Base-by-base conservation (phyloP, 2,329 filamentous ascomycete species). In the Plectosphaerella sp. region DNA sequence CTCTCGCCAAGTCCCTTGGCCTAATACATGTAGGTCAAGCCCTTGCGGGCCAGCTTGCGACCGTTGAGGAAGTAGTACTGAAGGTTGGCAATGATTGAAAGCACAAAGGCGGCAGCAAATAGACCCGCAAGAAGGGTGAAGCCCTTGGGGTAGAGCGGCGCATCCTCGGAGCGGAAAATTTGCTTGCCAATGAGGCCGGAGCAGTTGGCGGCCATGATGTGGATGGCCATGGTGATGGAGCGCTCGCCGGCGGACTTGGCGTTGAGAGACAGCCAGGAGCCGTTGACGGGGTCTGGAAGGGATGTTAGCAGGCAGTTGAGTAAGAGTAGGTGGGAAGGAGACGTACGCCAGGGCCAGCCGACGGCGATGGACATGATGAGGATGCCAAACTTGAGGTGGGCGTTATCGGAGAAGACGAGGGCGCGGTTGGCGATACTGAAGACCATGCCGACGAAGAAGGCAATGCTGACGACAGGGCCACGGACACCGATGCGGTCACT, bases 131-230 rank as follows among this genome's bases (percentile, higher is more conserved):
- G 62, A 2, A 58, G 58, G 3, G 62, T 61, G 57, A 62, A 67
- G 3, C 64, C 64, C 4, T 55, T 59, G 3, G 56, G 59, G 37
- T 67, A 67, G 11, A 61, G 52, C 4, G 65, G 64, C 1, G 53
- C 62, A 51, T 68, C 65, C 5, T 61, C 50, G n/a, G 57, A 52
- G 42, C 64, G 61, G 52, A 67, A 67, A 10, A 67, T 47, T 48
- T 67, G 62, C 14, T 61, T 61, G 15, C 64, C 65, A 15, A 65
- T 58, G 14, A 67, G 61, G 3, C 62, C 64, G 7, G 63, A 61
- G 16, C 60, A 59, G 47, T 68, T 67, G 25, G 62, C 63, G 2
- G 63, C 59, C 64, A 68, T 66, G 50, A 68, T 65, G 28, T 66
- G 56, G 15, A 67, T 60, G 37, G 64, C 63, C 62, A 68, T 64